Evolutionary conservation across 2,329 filamentous ascomycete species (phyloP), one percentile per base, ranked within the genome.

Genomic region (Sporothrix inflata): DNA sequence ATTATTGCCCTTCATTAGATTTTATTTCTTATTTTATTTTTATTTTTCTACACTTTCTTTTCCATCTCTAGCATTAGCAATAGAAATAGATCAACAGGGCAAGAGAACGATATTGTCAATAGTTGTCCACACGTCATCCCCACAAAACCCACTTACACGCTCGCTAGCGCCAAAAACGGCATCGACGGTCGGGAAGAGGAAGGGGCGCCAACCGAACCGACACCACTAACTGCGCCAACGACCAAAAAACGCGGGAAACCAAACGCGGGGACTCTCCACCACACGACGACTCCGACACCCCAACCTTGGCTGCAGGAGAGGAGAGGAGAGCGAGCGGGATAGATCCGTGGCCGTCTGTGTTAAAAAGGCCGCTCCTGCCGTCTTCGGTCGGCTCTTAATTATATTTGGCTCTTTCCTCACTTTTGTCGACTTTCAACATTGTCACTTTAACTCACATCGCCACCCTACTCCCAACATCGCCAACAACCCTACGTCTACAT

Each of bases 211-310:
- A 61, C 57, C 57, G 57, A 61, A 61, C 57, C 57, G 34, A 61
- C n/a, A 19, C 16, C 16, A 34, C 53, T 3, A 6, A 57, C 30
- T n/a, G n/a, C n/a, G n/a, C n/a, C n/a, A n/a, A 19, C 2, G 9
- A 11, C 21, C 1, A 53, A 27, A n/a, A 53, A 38, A 34, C 27
- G 53, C 19, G 57, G 34, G 57, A 38, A n/a, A 21, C 19, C 34
- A 61, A 61, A 61, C 34, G 57, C 57, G 57, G 57, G 34, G 57
- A 61, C 27, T 57, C 53, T 57, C 53, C 60, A 63, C 21, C 34
- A 45, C n/a, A 42, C 60, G 19, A 63, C 40, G 19, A 42, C 34
- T 40, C 34, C 60, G 60, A 63, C 30, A 38, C 16, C 30, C 57
- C 30, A 63, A 12, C 57, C 27, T 57, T 45, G 42, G 11, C 11